phyloP scores from a whole-genome alignment of 2,329 filamentous ascomycete genomes.

The Penicillium sp. region DNA sequence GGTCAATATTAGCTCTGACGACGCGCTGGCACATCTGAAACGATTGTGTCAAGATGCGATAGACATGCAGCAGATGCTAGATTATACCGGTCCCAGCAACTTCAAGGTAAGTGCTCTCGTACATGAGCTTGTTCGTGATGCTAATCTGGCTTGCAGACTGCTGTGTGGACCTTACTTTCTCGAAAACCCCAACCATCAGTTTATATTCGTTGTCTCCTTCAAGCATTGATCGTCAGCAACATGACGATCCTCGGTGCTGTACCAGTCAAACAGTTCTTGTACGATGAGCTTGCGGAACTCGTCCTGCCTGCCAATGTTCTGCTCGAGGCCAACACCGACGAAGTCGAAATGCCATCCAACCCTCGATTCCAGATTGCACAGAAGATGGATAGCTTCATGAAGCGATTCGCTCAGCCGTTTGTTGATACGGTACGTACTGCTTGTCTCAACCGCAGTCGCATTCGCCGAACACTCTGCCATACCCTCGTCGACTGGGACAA shows the following conservation, averaged over 20 bases:
- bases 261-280: slow-evolving; percentile 69
- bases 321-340: slow-evolving; percentile 69
- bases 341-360: slow-evolving; percentile 69
- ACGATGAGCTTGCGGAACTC: slow-evolving; percentile 74
- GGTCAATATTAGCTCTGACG: slow-evolving; percentile 68
- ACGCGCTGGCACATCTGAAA: slow-evolving; percentile 66
- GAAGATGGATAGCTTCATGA: slow-evolving; percentile 66
- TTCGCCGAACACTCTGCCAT: slow-evolving; percentile 85
- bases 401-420: slow-evolving; percentile 60
- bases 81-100: slow-evolving; percentile 65
- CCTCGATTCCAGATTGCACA: slow-evolving; percentile 68
- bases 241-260: slow-evolving; percentile 65
- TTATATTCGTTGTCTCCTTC: slow-evolving; percentile 75
- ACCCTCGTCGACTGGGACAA: slow-evolving; percentile 77
- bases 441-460: slow-evolving; percentile 85
- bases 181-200: slow-evolving; percentile 78
- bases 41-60: slow-evolving; percentile 68
- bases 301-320: slow-evolving; percentile 69
- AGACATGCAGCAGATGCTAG: slow-evolving; percentile 64
- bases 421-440: slow-evolving; percentile 78
- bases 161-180: slow-evolving; percentile 69
- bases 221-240: slow-evolving; percentile 70
- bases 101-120: slow-evolving; percentile 54
- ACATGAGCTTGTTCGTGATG: slow-evolving; percentile 5
- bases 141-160: slow-evolving; percentile 52